Conservation (phyloP, 1,284 basidiomycete species). For the Malassezia furfur region DNA sequence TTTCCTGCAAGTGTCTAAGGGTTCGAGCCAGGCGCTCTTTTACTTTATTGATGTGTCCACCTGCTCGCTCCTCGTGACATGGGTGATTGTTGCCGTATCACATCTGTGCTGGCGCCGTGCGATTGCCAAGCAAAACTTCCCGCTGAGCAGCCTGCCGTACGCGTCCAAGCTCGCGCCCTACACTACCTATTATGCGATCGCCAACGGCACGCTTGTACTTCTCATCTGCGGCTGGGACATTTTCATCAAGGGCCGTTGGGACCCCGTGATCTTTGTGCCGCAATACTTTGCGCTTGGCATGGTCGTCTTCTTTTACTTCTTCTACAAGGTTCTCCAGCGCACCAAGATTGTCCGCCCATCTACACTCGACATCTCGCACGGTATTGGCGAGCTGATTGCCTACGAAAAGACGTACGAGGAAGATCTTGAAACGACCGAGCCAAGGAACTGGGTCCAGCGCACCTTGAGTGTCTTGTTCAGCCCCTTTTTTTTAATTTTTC, state of each 20-base stretch:
- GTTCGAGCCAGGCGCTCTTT: conserved; percentile 56
- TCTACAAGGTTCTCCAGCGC: neutral
- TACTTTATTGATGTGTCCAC: conserved; percentile 57
- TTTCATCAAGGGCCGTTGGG: neutral
- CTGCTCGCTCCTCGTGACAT: conserved; percentile 43
- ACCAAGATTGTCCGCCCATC: neutral
- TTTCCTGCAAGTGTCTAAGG: conserved; percentile 53
- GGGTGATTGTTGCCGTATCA: neutral
- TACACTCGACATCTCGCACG: neutral
- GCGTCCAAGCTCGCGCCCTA: neutral
- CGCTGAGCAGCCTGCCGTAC: neutral
- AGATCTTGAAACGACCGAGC: neutral
- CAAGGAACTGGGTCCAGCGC: neutral
- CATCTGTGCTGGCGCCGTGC: neutral
- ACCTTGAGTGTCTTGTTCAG: neutral
- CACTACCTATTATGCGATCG: neutral
- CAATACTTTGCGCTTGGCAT: neutral
- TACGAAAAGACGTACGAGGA: neutral
- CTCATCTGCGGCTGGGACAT: neutral
- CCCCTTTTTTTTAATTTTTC: neutral
- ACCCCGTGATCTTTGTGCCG: neutral
- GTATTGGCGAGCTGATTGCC: neutral
- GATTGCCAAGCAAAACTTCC: neutral
- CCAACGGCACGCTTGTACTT: neutral
- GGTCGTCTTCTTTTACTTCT: neutral